A percentile compares a stretch with the other conserved stretches of the same genome.
These are phyloP conservation scores for Magnaporthiopsis rhizophila DNA, from an alignment of 2,329 filamentous ascomycete genomes.

Conservation along the genomic window DNA sequence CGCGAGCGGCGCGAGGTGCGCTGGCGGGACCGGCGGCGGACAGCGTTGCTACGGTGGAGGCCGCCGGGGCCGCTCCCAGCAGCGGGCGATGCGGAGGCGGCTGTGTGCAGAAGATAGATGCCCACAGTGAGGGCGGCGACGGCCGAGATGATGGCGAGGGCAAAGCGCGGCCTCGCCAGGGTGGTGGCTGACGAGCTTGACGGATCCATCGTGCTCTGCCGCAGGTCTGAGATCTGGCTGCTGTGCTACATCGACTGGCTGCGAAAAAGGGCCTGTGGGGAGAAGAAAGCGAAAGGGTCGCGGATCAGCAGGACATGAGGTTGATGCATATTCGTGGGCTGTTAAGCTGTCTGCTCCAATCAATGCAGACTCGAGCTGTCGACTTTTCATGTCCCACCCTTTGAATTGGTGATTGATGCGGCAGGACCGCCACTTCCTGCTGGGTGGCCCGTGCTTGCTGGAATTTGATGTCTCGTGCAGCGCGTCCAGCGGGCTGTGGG, in stretches of 20 bases:
- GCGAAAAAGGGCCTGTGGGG: no score
- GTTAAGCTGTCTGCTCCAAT: no score
- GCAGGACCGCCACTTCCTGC: neutral
- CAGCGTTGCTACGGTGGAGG: slow-evolving; percentile 14
- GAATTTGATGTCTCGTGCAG: neutral
- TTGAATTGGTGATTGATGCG: neutral
- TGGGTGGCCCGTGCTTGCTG: neutral
- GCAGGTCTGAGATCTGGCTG: neutral
- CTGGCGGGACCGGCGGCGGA: slow-evolving; percentile 14
- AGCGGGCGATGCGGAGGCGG: slow-evolving; percentile 2
- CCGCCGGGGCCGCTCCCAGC: neutral
- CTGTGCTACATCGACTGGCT: neutral
- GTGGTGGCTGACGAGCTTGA: slow-evolving; percentile 9
- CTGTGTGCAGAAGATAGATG: slow-evolving; percentile 11
- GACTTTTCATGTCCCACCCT: neutral
- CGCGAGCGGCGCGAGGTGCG: slow-evolving; percentile 12
- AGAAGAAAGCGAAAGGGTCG: neutral
- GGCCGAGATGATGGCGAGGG: slow-evolving; percentile 12
- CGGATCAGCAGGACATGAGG: neutral
- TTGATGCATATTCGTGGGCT: neutral
- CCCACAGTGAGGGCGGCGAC: slow-evolving; percentile 13
- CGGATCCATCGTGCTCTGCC: slow-evolving; percentile 11
- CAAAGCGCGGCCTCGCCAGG: slow-evolving; percentile 13
- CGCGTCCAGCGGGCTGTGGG: neutral
- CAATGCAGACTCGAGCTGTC: neutral